Base-by-base conservation (phyloP, 306 rosid species). In the Rosa chinensis region DNA sequence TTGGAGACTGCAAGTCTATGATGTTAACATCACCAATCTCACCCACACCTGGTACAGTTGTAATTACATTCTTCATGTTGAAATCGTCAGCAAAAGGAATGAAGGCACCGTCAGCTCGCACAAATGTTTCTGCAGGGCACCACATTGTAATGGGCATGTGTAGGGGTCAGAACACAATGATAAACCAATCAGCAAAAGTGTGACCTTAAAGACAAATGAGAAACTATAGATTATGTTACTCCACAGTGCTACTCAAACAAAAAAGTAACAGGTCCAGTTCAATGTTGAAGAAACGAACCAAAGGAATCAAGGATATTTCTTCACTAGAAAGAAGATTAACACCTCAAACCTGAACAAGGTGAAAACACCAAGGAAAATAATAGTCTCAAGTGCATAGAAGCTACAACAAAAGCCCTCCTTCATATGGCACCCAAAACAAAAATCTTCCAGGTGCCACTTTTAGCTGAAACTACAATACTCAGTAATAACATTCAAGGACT, bases 71-170 rank as follows among this genome's bases (percentile, higher is more conserved):
- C 74, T 76, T 82, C 96, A 91, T 81, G 81, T 93, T 84, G 72
- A 90, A 96, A 83, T 90, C 98, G 79, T 91, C 93, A 0, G 96
- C 91, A 82, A 96, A 96, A 42, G 98, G 98, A 76, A 96, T 91
- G 88, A 96, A 96, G 66, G 98, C 99, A 47, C 99, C 99, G 79
- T 96, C 99, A 74, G 97, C 99, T 82, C 99, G 88, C 77, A 96
- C 99, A 84, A 96, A 96, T 88, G 99, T 96, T 87, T 96, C 99
- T 96, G 96, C 90, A 87, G 76, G 20, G 77, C 80, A 83, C 75
- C 89, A 86, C 85, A 81, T 80, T 50, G 72, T 67, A 70, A 75
- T 35, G 79, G 81, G 72, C 74, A 85, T 62, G 72, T 21, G 59
- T 6, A 47, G 75, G 67, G 73, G 71, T 75, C 80, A 66, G 59